These are phyloP conservation scores for Fragosphaeria purpurea DNA, from an alignment of 2,329 filamentous ascomycete species.

Conservation along the genomic window DNA sequence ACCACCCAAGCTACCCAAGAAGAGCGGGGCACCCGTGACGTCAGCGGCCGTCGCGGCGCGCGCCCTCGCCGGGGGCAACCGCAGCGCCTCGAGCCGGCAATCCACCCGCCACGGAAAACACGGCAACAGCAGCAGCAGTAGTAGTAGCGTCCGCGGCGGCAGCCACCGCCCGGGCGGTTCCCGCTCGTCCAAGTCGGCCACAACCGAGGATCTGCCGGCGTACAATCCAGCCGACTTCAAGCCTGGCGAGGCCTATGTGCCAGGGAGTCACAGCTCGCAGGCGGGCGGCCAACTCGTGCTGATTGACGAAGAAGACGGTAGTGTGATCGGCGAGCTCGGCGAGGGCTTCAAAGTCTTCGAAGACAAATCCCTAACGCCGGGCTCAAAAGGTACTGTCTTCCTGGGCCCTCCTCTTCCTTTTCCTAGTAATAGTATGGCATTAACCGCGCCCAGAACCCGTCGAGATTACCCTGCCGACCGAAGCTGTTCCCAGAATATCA, in stretches of 20 bases:
- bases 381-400: conserved; percentile 66
- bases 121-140: neutral
- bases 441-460: conserved; percentile 54
- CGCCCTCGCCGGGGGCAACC: conserved; percentile 7
- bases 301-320: conserved; percentile 91
- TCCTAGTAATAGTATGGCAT: neutral
- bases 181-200: conserved; percentile 19
- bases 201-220: conserved; percentile 38
- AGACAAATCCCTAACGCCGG: conserved; percentile 62
- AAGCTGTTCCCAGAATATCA: conserved; percentile 53
- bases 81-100: neutral
- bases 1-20: conserved; percentile 37
- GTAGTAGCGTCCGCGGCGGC: neutral
- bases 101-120: neutral
- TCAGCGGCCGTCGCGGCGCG: conserved; percentile 13
- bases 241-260: conserved; percentile 68
- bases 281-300: conserved; percentile 75
- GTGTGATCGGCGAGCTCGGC: conserved; percentile 68
- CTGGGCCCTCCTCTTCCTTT: neutral
- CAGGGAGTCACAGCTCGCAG: conserved; percentile 46
- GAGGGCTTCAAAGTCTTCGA: conserved; percentile 42
- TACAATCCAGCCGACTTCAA: conserved; percentile 80
- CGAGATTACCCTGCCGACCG: conserved; percentile 62
- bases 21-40: conserved; percentile 2
- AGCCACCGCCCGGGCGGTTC: conserved; percentile 6